Evolutionary conservation across 169 alveolate species (phyloP).

Genomic region (Theileria sp.): DNA sequence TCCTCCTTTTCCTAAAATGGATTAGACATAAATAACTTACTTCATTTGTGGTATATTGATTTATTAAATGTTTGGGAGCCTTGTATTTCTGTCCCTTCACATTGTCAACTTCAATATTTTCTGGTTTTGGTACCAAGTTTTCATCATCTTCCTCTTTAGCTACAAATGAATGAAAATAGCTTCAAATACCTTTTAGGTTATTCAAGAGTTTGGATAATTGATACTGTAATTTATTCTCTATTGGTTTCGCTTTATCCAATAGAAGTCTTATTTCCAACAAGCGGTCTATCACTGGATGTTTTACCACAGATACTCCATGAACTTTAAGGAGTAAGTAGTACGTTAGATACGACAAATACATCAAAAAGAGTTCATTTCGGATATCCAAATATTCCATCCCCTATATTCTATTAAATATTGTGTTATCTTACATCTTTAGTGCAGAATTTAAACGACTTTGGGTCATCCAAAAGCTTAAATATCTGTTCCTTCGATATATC

Average conservation of each 20-base stretch:
- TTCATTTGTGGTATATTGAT: not conserved
- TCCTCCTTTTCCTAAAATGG: not conserved
- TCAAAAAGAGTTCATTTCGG: constrained; percentile 70
- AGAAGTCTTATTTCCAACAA: constrained; percentile 66
- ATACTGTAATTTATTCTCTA: constrained; percentile 66
- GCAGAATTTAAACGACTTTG: constrained; percentile 45
- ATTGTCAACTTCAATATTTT: not conserved
- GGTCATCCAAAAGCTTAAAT: constrained; percentile 45
- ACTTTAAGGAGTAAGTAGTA: constrained; percentile 71
- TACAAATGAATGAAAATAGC: constrained; percentile 7
- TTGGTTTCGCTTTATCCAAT: constrained; percentile 74
- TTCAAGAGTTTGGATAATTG: constrained; percentile 64
- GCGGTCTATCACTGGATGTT: constrained; percentile 74
- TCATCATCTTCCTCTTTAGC: constrained; percentile 36
- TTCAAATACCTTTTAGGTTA: not conserved
- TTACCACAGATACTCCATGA: constrained; percentile 64
- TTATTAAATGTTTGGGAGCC: constrained; percentile 9
- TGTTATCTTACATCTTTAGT: constrained; percentile 57
- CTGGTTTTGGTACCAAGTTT: not conserved
- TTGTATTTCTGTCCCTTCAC: constrained; percentile 8
- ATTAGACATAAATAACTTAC: not conserved
- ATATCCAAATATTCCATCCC: constrained; percentile 72
- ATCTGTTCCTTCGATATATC: constrained; percentile 53
- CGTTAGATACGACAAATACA: constrained; percentile 68
- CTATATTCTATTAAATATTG: constrained; percentile 12